Percentiles rank a stretch among this genome's conserved stretches.
These are phyloP conservation scores for Rhodocollybia butyracea DNA, from an alignment of 768 basidiomycete genomes.

Conservation along the genomic window DNA sequence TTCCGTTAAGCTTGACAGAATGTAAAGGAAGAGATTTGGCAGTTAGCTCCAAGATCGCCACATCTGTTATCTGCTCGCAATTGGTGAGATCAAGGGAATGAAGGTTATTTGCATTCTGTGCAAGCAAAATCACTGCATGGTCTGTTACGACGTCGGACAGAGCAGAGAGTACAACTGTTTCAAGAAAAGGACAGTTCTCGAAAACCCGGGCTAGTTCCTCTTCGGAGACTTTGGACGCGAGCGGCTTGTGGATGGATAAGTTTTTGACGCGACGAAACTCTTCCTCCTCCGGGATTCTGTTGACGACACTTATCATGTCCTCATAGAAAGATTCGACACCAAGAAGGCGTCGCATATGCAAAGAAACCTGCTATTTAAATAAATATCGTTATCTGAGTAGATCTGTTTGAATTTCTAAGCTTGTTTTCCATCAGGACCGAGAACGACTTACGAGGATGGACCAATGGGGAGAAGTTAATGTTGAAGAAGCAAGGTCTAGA, in stretches of 20 bases:
- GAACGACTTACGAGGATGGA: slow-evolving; percentile 3
- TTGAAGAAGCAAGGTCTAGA: neutral
- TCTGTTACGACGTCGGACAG: slow-evolving; percentile 66
- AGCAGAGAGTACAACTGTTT: slow-evolving; percentile 68
- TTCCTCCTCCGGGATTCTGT: slow-evolving; percentile 58
- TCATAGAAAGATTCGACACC: slow-evolving; percentile 36
- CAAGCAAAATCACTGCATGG: slow-evolving; percentile 61
- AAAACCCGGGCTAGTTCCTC: slow-evolving; percentile 58
- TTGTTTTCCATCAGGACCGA: neutral
- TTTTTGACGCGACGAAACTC: slow-evolving; percentile 61
- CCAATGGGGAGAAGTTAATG: slow-evolving; percentile 4
- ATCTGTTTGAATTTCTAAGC: neutral
- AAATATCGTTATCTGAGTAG: slow-evolving; percentile 3
- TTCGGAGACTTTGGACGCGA: slow-evolving; percentile 35
- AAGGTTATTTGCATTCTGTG: slow-evolving; percentile 59
- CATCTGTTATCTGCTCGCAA: slow-evolving; percentile 74
- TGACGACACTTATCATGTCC: slow-evolving; percentile 51
- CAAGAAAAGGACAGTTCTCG: slow-evolving; percentile 57
- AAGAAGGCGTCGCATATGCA: slow-evolving; percentile 7
- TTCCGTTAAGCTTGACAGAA: slow-evolving; percentile 70
- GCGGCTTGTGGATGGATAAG: slow-evolving; percentile 46
- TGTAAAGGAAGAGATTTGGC: slow-evolving; percentile 64
- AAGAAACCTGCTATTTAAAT: slow-evolving; percentile 1
- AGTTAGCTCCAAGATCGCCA: slow-evolving; percentile 71
- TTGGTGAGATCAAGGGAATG: slow-evolving; percentile 75